Evolutionary conservation across 352 stramenopile genomes (phyloP).

Genomic region (Phytophthora melonis): DNA sequence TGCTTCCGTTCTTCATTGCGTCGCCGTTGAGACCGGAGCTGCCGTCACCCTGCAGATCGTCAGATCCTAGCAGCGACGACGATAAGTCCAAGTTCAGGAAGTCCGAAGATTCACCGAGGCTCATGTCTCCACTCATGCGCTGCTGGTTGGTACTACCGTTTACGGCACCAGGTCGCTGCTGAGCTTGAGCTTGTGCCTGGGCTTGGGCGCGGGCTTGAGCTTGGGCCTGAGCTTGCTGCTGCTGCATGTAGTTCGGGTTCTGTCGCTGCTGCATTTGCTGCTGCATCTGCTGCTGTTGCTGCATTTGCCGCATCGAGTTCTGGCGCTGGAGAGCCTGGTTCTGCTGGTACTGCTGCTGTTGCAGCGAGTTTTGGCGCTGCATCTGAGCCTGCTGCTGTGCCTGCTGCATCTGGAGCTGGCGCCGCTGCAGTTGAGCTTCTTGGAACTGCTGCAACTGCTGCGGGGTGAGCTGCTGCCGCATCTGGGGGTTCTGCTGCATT

Average conservation of each 20-base stretch:
- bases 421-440: constrained; percentile 73
- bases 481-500: constrained; percentile 84
- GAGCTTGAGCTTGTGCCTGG: constrained; percentile 42
- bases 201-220: constrained; percentile 36
- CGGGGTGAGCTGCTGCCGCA: constrained; percentile 81
- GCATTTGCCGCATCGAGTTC: constrained; percentile 70
- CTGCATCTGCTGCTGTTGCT: constrained; percentile 69
- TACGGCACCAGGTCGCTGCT: constrained; percentile 33
- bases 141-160: constrained; percentile 46
- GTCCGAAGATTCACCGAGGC: constrained; percentile 73
- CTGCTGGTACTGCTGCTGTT: constrained; percentile 68
- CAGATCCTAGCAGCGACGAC: constrained; percentile 68
- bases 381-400: constrained; percentile 68
- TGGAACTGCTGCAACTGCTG: constrained; percentile 87
- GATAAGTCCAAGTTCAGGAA: constrained; percentile 87
- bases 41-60: constrained; percentile 63
- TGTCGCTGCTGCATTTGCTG: constrained; percentile 66
- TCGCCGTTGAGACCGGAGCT: constrained; percentile 52
- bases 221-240: constrained; percentile 33
- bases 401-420: constrained; percentile 74
- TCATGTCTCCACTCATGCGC: constrained; percentile 68
- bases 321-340: constrained; percentile 58
- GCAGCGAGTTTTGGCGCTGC: constrained; percentile 65
- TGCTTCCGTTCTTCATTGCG: constrained; percentile 44
- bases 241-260: constrained; percentile 71